Evolutionary conservation across 202 grass and related monocot species (phyloP).

Genomic region (Cymbopogon flexuosus): DNA sequence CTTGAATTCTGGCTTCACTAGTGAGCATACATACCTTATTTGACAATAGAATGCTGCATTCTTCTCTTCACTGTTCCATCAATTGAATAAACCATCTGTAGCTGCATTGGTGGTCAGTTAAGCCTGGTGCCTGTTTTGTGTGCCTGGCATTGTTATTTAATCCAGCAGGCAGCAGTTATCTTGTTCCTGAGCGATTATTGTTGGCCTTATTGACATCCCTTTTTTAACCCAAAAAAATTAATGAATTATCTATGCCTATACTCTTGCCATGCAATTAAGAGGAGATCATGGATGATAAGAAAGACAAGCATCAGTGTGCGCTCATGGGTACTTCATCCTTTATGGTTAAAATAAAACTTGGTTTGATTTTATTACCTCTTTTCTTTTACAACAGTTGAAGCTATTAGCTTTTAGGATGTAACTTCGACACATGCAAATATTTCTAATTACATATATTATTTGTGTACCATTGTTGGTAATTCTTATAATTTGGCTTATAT

Average conservation of each 20-base stretch:
- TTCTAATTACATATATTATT: too few relatives aligned
- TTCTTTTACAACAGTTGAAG: not conserved
- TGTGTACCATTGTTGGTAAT: too few relatives aligned
- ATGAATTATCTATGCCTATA: conserved; percentile 2
- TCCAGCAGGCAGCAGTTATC: conserved; percentile 15
- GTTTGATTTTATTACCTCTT: not conserved
- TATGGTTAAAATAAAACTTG: not conserved
- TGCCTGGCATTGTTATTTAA: not conserved
- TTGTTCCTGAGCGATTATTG: not conserved
- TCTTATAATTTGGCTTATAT: not conserved
- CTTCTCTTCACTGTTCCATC: not conserved
- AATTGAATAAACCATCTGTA: conserved; percentile 4
- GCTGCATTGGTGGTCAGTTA: conserved; percentile 13
- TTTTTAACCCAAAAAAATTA: not conserved
- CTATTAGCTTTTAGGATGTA: not conserved
- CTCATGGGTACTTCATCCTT: conserved; percentile 1
- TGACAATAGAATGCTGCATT: conserved; percentile 1
- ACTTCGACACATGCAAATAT: too few relatives aligned
- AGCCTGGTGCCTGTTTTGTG: not conserved
- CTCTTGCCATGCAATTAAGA: conserved; percentile 15
- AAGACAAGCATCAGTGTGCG: not conserved
- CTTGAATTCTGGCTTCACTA: conserved; percentile 28
- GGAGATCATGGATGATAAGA: not conserved
- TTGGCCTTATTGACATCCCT: not conserved
- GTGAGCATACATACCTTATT: not conserved